phyloP scores from a whole-genome alignment of 2,329 filamentous ascomycete genomes.

The Pseudogymnoascus verrucosus region DNA sequence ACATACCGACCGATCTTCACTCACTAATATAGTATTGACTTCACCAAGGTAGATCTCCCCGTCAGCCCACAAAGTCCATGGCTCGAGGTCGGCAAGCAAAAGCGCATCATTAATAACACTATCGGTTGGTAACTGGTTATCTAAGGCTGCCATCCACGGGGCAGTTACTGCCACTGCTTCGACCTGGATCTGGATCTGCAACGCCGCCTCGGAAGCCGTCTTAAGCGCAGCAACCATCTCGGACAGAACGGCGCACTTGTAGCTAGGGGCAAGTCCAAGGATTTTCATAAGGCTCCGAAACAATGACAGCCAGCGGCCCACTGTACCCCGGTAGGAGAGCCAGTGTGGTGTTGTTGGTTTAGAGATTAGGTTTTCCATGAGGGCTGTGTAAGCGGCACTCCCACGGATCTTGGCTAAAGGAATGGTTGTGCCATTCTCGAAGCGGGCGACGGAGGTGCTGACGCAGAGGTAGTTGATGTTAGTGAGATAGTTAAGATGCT shows the following conservation, averaged over 20 bases:
- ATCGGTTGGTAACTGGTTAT: not conserved
- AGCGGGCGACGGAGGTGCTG: not conserved
- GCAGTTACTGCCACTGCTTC: not conserved
- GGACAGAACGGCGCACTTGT: not conserved
- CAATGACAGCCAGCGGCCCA: too few relatives aligned
- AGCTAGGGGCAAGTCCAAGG: too few relatives aligned
- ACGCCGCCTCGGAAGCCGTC: not conserved
- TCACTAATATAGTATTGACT: not conserved
- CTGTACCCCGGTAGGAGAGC: not conserved
- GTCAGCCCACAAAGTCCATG: not conserved
- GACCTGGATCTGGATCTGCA: not conserved
- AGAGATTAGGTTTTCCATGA: not conserved
- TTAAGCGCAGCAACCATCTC: not conserved
- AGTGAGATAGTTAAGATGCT: not conserved
- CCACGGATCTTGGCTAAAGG: not conserved
- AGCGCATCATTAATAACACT: not conserved
- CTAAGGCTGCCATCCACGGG: not conserved
- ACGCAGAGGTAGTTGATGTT: not conserved
- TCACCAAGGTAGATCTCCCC: not conserved
- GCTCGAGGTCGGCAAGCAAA: not conserved
- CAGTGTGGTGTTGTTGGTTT: not conserved
- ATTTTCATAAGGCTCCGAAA: too few relatives aligned
- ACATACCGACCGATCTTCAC: not conserved
- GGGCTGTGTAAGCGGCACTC: not conserved
- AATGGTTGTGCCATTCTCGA: not conserved